Conservation (phyloP, 768 basidiomycete species). For the Collybiopsis luxurians region DNA sequence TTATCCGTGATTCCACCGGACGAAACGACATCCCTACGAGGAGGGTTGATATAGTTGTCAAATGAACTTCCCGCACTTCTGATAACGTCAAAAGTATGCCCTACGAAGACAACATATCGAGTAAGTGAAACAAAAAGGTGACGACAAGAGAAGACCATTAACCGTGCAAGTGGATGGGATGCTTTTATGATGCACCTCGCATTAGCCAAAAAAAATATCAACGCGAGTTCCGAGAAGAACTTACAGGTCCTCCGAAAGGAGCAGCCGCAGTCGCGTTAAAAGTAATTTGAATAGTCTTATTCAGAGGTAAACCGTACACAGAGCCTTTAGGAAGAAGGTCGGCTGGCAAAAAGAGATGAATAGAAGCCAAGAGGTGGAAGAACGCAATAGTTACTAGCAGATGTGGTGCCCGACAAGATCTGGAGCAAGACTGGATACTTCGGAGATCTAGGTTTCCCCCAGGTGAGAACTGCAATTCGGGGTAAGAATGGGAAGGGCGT, state of each 20-base stretch:
- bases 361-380: too few species aligned
- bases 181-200: too few species aligned
- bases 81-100: slow-evolving; percentile 38
- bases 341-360: background rate
- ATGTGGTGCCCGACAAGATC: slow-evolving; percentile 37
- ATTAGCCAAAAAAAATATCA: too few species aligned
- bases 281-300: slow-evolving; percentile 34
- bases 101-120: too few species aligned
- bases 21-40: slow-evolving; percentile 50
- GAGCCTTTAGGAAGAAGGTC: slow-evolving; percentile 28
- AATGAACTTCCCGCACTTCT: slow-evolving; percentile 29
- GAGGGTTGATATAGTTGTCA: slow-evolving; percentile 47
- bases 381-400: slow-evolving; percentile 21
- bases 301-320: slow-evolving; percentile 33
- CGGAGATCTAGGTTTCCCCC: too few species aligned
- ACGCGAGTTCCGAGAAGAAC: too few species aligned
- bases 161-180: slow-evolving; percentile 37
- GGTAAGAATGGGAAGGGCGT: too few species aligned
- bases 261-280: slow-evolving; percentile 29
- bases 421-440: slow-evolving; percentile 41
- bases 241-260: slow-evolving; percentile 15
- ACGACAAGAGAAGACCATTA: too few species aligned
- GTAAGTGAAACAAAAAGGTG: too few species aligned
- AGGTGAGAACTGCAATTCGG: too few species aligned
- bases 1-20: slow-evolving; percentile 36